phyloP scores from a whole-genome alignment of 2,329 filamentous ascomycete genomes.

The Colletotrichum kahawae region DNA sequence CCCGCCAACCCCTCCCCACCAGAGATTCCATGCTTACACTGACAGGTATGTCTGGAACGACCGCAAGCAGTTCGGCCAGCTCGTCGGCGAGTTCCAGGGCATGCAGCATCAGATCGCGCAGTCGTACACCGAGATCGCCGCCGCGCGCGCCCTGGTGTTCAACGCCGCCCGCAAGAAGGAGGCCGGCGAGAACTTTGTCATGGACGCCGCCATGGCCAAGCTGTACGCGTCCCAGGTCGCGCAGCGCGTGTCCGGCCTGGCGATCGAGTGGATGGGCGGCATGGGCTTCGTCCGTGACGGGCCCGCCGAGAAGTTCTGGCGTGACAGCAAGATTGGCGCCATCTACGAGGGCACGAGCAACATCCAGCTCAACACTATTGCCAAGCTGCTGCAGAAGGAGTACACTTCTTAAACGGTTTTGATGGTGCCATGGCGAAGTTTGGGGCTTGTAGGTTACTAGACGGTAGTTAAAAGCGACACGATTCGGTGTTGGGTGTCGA shows the following conservation, averaged over 20 bases:
- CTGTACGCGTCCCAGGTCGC: slow-evolving; percentile 93
- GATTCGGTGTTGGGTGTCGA: slow-evolving; percentile 4
- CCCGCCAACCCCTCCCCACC: background rate
- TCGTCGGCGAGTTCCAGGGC: slow-evolving; percentile 96
- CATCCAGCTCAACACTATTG: slow-evolving; percentile 72
- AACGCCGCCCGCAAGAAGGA: slow-evolving; percentile 99
- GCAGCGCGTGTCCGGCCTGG: slow-evolving; percentile 80
- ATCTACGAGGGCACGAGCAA: slow-evolving; percentile 95
- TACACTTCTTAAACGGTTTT: slow-evolving; percentile 48
- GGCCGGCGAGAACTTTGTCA: slow-evolving; percentile 92
- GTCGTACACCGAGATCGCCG: slow-evolving; percentile 90
- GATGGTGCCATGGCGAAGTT: background rate
- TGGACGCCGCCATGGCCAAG: slow-evolving; percentile 98
- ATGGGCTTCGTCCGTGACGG: slow-evolving; percentile 99
- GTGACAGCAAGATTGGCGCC: slow-evolving; percentile 97
- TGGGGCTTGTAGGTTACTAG: slow-evolving; percentile 11
- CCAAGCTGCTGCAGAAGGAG: slow-evolving; percentile 66
- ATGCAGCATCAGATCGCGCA: slow-evolving; percentile 99
- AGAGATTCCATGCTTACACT: background rate
- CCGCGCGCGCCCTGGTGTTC: slow-evolving; percentile 90
- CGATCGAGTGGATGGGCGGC: slow-evolving; percentile 98
- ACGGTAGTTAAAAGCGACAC: slow-evolving; percentile 20
- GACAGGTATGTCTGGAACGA: slow-evolving; percentile 93
- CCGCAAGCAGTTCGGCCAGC: slow-evolving; percentile 91
- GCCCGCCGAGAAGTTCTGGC: slow-evolving; percentile 95